These are phyloP conservation scores for Arthrobotrys sphaeroides DNA, from an alignment of 2,329 filamentous ascomycete species.

Conservation along the genomic window DNA sequence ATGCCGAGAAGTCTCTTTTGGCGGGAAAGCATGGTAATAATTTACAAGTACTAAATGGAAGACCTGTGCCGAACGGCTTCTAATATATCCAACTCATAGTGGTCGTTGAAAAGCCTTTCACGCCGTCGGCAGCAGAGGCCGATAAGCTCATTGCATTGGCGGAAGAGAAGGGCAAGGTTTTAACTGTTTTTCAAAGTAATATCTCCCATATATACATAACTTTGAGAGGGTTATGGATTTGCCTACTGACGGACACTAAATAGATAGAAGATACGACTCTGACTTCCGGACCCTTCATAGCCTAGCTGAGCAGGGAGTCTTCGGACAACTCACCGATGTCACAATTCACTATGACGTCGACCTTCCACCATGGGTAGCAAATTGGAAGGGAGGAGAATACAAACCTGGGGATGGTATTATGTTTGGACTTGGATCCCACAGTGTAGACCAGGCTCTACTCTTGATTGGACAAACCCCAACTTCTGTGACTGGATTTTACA, in stretches of 20 bases:
- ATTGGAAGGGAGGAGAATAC: slow-evolving; percentile 54
- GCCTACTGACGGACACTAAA: too few species aligned
- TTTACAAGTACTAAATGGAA: neutral
- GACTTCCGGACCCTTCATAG: slow-evolving; percentile 60
- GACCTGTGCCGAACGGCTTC: neutral
- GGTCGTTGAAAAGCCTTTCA: slow-evolving; percentile 62
- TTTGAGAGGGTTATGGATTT: too few species aligned
- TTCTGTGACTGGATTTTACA: slow-evolving; percentile 56
- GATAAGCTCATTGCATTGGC: slow-evolving; percentile 59
- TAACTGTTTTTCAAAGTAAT: slow-evolving; percentile 61
- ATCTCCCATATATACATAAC: neutral
- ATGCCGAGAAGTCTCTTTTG: slow-evolving; percentile 59
- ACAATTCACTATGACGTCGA: slow-evolving; percentile 57
- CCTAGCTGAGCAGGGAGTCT: slow-evolving; percentile 34
- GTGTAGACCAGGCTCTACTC: slow-evolving; percentile 61
- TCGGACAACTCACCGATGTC: slow-evolving; percentile 55
- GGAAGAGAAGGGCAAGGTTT: slow-evolving; percentile 59
- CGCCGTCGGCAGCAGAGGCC: slow-evolving; percentile 59
- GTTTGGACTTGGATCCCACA: slow-evolving; percentile 61
- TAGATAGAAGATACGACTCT: slow-evolving; percentile 60
- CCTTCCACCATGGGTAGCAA: slow-evolving; percentile 50
- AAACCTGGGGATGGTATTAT: slow-evolving; percentile 59
- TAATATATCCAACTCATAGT: slow-evolving; percentile 49
- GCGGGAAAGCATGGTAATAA: slow-evolving; percentile 59
- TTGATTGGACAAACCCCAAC: slow-evolving; percentile 60